Evolutionary conservation across 768 basidiomycete genomes (phyloP), one percentile per base, ranked within the genome.

Genomic region (Russula emetica): DNA sequence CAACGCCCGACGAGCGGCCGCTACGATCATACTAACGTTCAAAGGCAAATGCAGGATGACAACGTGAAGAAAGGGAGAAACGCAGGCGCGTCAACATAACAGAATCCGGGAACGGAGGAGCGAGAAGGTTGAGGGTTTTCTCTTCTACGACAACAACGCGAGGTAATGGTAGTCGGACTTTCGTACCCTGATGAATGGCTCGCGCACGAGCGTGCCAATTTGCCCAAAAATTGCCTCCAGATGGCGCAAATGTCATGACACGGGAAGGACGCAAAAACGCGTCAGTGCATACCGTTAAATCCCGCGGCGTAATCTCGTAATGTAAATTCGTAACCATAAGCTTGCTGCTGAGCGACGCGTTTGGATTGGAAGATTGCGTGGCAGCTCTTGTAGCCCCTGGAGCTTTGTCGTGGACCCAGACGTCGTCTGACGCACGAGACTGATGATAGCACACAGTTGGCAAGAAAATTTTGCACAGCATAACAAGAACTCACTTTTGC

Each of bases 181-280:
- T 76, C 94, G 88, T 94, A 96, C 93, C 88, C 90, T 92, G 76
- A 96, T 93, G 76, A 85, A 78, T 78, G 93, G 93, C 82, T 94
- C 92, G 76, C 92, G 87, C 72, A 92, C 83, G 76, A 96, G 85
- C 78, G 90, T 92, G 79, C 93, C 93, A 76, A 92, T 87, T 74
- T 90, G 85, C 71, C 92, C 90, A 82, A 95, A 96, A 70, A 95
- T 92, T 76, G 83, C 81, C 92, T 95, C 70, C 32, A 45, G 13
- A 34, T 14, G 32, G 34, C 9, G 20, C 5, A 45, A 51, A 44
- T 40, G 47, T 44, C 42, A 52, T 22, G 20, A 55, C n/a, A 30
- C 22, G 28, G 34, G 49, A 30, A 22, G 34, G 45, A 13, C 58
- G 24, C 50, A 54, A 44, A 51, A 70, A 24, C 67, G 67, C 5